Conservation (phyloP, 2,329 filamentous ascomycete genomes). For the Fusarium nygamai region DNA sequence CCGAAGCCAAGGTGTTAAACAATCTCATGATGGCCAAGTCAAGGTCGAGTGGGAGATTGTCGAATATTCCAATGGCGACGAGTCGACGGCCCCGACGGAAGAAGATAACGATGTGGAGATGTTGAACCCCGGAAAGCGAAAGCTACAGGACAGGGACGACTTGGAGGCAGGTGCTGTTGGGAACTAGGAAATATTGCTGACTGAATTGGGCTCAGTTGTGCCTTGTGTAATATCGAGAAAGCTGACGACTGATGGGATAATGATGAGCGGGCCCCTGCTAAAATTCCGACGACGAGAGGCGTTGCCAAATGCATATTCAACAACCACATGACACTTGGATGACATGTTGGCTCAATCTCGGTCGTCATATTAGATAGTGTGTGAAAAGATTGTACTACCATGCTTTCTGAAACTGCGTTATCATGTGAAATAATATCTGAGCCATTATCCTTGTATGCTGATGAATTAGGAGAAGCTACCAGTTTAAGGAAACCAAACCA, state of each 20-base stretch:
- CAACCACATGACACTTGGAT: neutral
- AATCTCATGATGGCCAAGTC: slow-evolving; percentile 70
- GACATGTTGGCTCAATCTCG: neutral
- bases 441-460: neutral
- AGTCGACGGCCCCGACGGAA: slow-evolving; percentile 26
- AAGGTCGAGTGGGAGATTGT: slow-evolving; percentile 85
- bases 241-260: slow-evolving; percentile 13
- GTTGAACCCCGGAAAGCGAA: slow-evolving; percentile 60
- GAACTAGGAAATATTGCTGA: neutral
- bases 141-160: slow-evolving; percentile 57
- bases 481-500: neutral
- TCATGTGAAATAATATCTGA: neutral
- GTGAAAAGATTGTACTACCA: slow-evolving; percentile 2
- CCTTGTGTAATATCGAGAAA: slow-evolving; percentile 6
- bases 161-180: slow-evolving; percentile 18
- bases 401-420: neutral
- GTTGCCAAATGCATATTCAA: slow-evolving; percentile 2
- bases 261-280: slow-evolving; percentile 7
- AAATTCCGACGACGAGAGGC: neutral
- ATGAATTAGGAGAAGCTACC: neutral
- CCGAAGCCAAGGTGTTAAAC: slow-evolving; percentile 64
- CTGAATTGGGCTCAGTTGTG: neutral
- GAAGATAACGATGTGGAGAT: slow-evolving; percentile 51
- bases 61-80: slow-evolving; percentile 69
- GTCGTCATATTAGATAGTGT: slow-evolving; percentile 7